A percentile compares a stretch with the other conserved stretches of the same genome.
These are phyloP conservation scores for Suillus brevipes DNA, from an alignment of 768 basidiomycete species.

Conservation along the genomic window DNA sequence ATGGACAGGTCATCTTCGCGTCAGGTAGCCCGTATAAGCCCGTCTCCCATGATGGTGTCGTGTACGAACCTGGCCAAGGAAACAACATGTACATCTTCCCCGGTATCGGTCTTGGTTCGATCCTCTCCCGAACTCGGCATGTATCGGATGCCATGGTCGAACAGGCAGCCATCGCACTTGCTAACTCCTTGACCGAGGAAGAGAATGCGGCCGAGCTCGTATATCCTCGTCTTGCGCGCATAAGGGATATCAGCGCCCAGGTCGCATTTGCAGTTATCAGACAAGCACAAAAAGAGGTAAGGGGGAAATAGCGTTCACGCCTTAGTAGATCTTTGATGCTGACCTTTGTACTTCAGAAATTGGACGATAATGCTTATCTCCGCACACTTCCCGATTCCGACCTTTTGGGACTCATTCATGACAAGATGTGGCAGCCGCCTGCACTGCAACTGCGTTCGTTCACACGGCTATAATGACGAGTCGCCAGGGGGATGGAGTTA, in stretches of 20 bases:
- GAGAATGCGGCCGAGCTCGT: constrained; percentile 57
- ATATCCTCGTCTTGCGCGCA: constrained; percentile 67
- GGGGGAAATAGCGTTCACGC: constrained; percentile 16
- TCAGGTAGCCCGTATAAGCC: constrained; percentile 70
- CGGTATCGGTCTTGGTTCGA: constrained; percentile 61
- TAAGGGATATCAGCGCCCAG: constrained; percentile 63
- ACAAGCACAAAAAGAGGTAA: constrained; percentile 62
- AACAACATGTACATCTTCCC: constrained; percentile 81
- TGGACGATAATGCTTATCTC: constrained; percentile 48
- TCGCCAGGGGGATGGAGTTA: constrained; percentile 3
- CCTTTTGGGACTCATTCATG: constrained; percentile 49
- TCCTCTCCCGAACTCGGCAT: constrained; percentile 55
- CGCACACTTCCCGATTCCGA: constrained; percentile 48
- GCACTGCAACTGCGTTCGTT: constrained; percentile 2
- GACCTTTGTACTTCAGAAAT: constrained; percentile 29
- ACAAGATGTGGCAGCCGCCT: constrained; percentile 57
- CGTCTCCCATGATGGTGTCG: constrained; percentile 46
- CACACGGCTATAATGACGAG: constrained; percentile 18
- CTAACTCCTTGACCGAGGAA: constrained; percentile 53
- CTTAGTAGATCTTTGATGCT: constrained; percentile 1
- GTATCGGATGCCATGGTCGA: constrained; percentile 74
- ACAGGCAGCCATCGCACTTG: constrained; percentile 60
- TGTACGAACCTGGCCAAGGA: constrained; percentile 68
- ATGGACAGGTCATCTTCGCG: constrained; percentile 69
- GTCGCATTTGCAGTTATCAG: constrained; percentile 66